Base-by-base conservation (phyloP, 2,329 filamentous ascomycete species). In the Didymella segeticola region DNA sequence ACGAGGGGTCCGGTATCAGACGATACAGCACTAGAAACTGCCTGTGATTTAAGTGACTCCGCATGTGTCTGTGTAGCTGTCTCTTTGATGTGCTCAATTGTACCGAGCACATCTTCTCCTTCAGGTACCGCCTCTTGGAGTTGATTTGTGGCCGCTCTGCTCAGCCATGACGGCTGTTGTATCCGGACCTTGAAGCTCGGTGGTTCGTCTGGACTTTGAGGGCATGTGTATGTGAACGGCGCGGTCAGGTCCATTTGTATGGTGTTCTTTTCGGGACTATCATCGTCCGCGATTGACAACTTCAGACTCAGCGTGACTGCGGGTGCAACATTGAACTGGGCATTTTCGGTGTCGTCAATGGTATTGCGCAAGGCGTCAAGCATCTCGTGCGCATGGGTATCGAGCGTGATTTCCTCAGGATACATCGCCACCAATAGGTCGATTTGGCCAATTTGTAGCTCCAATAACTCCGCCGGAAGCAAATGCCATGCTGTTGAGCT, bases 1-100 rank as follows among this genome's bases (percentile, higher is more conserved):
- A 83, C 77, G 1, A 82, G 61, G 0, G 64, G 59, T 1, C 38
- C 47, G n/a, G 27, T 14, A 9, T 49, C 43, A 10, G 6, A 20
- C 12, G 47, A 4, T 9, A 41, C 30, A 19, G 19, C 8, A 31
- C 11, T 14, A n/a, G 47, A 15, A 15, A 20, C 30, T 6, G 9
- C 29, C 17, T 33, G 41, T 12, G 46, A 31, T 15, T 46, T 43
- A 3, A 47, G 42, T n/a, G 47, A 43, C 6, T 33, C 26, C 12
- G 41, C 15, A 11, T 33, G 20, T 3, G 47, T 41, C 11, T 50
- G 22, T 17, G 41, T 12, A n/a, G 62, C 60, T 6, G 61, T 39
- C 26, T 67, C 60, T 30, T 60, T 62, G 53, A 68, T 59, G 25
- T 56, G 37, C 20, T 67, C 64, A 12, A 70, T 63, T 15, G 56